These are phyloP conservation scores for Toxicodendron radicans DNA, from an alignment of 345 rosid genomes.

Conservation along the genomic window DNA sequence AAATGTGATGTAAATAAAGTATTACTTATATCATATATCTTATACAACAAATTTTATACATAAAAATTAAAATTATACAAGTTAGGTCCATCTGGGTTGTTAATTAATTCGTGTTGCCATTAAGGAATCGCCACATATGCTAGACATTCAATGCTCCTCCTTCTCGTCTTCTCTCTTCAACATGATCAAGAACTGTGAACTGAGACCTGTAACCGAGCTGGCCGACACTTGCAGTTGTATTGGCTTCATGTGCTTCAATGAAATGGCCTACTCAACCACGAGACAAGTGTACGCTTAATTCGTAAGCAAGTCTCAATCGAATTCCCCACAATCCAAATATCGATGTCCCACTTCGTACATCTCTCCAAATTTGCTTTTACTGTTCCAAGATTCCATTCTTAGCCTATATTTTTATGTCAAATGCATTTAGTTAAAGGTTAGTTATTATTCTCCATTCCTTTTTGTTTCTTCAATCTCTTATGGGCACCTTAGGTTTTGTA, in stretches of 20 bases:
- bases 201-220: not conserved
- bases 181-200: no score
- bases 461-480: slow-evolving; percentile 18
- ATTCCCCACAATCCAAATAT: no score
- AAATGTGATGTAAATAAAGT: no score
- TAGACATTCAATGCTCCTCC: no score
- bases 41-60: no score
- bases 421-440: not conserved
- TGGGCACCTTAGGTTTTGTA: slow-evolving; percentile 27
- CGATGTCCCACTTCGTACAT: not conserved
- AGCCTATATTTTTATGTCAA: not conserved
- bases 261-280: not conserved
- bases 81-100: no score
- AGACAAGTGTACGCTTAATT: not conserved
- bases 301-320: no score
- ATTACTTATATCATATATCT: no score
- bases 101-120: no score
- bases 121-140: no score
- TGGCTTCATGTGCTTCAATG: not conserved
- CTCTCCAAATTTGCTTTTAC: slow-evolving; percentile 1
- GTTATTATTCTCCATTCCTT: not conserved
- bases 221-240: not conserved
- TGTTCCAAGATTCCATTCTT: not conserved
- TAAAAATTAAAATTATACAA: no score
- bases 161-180: no score